Evolutionary conservation across 106 monocot species (phyloP).

Genomic region (Dendrobium catenatum): DNA sequence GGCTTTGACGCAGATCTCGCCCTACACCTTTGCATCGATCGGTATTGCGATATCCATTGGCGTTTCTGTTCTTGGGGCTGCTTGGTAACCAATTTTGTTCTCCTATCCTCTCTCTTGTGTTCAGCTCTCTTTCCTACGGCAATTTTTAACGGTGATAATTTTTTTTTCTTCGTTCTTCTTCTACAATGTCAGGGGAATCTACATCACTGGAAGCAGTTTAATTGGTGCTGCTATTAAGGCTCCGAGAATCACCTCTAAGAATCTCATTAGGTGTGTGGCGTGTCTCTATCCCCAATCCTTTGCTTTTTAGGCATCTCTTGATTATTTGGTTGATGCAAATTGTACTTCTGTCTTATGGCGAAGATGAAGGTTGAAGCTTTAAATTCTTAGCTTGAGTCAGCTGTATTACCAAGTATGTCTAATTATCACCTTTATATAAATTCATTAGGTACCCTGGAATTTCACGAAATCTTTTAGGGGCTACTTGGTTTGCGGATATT

Average conservation of each 20-base stretch:
- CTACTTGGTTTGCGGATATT: background rate
- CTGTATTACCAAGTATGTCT: background rate
- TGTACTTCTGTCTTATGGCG: background rate
- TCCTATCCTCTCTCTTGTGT: background rate
- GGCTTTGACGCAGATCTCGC: slow-evolving; percentile 81
- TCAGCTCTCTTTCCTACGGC: background rate
- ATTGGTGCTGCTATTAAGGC: slow-evolving; percentile 87
- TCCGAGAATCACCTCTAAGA: slow-evolving; percentile 80
- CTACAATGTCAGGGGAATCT: slow-evolving; percentile 54
- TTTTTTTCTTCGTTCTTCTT: background rate
- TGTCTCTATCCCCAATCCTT: background rate
- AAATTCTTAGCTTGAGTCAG: background rate
- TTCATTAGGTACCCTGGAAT: background rate
- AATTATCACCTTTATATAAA: background rate
- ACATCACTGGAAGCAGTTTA: slow-evolving; percentile 81
- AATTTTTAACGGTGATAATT: background rate
- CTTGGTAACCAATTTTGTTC: slow-evolving; percentile 42
- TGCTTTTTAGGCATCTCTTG: background rate
- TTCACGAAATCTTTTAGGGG: background rate
- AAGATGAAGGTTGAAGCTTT: background rate
- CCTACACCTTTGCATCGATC: slow-evolving; percentile 75
- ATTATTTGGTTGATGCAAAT: background rate
- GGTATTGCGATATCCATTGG: slow-evolving; percentile 72
- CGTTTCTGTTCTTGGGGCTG: slow-evolving; percentile 68
- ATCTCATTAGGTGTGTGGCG: slow-evolving; percentile 61